Evolutionary conservation across 23 red algal species (phyloP).

Genomic region (Porphyridium purpureum): DNA sequence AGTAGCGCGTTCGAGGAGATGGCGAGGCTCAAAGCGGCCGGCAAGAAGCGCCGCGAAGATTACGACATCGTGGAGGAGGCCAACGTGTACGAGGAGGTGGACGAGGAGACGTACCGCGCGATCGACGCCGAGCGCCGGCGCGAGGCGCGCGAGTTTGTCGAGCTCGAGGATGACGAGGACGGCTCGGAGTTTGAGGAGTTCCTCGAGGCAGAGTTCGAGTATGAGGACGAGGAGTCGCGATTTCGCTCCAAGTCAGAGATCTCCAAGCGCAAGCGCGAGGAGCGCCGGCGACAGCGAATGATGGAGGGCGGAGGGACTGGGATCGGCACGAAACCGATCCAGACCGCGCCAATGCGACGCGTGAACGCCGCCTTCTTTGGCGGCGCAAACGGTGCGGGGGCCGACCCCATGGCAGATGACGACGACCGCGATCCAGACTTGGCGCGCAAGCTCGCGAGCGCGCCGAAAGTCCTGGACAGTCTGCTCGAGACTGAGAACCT

Average conservation of each 20-base stretch:
- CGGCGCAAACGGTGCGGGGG: background rate
- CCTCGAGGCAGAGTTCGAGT: background rate
- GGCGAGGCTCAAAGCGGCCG: conserved; percentile 26
- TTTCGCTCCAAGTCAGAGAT: background rate
- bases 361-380: conserved; percentile 2
- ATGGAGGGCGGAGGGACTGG: background rate
- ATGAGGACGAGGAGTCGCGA: background rate
- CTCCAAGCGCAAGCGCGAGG: background rate
- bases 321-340: background rate
- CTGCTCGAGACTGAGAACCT: background rate
- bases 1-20: conserved; percentile 46
- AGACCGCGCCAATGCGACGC: background rate
- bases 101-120: conserved; percentile 45
- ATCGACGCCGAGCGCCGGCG: conserved; percentile 25
- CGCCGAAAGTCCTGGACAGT: background rate
- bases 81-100: conserved; percentile 60
- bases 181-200: conserved; percentile 4
- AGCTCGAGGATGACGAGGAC: conserved; percentile 4
- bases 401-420: background rate
- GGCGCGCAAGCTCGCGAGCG: background rate
- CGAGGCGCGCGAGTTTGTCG: conserved; percentile 41
- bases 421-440: background rate
- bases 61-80: conserved; percentile 54
- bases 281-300: background rate
- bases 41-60: conserved; percentile 20